Base-by-base conservation (phyloP, 192 early-diverging fungal genomes). In the Pilobolus umbonatus region DNA sequence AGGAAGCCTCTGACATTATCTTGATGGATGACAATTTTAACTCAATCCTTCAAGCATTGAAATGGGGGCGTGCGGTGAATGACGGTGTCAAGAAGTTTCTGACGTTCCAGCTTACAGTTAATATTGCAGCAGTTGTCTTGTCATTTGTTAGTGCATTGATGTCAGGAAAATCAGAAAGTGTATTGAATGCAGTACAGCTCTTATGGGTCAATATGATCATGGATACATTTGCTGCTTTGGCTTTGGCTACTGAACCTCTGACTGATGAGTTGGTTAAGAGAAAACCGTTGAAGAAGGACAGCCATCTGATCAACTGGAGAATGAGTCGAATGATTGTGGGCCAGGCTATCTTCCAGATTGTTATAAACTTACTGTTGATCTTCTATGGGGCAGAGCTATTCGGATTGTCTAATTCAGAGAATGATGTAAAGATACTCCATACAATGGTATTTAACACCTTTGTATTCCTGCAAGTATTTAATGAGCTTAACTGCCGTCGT, bases 201-300 rank as follows among this genome's bases (percentile, higher is more conserved):
- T 80, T 97, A 43, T 97, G 92, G 90, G 85, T 97, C 31, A 97
- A 95, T 73, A 74, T 97, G 75, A 93, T 95, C 65, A 94, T 93
- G 91, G 91, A 94, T 70, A 91, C 93, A 1, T 79, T 95, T 40
- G 92, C 93, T 19, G 92, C 93, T 15, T 76, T 95, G 35, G 92
- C 91, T n/a, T 79, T 97, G 25, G 92, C 92, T 14, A 93, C 90
- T 2, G 96, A 98, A 52, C 85, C 86, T 25, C 91, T 95, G 19
- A 91, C 88, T 14, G 84, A 84, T 43, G 90, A 88, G 0, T 78
- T 98, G 28, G 75, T 98, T 38, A 68, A 84, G 35, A 83, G 94
- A 29, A 76, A 81, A 46, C 96, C 96, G 7, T 79, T 86, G 22
- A 74, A 80, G 45, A 85, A 80, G 57, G 81, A 74, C 42, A 89